Conservation (phyloP, 2,329 filamentous ascomycete genomes). For the Paraphoma chrysanthemicola region DNA sequence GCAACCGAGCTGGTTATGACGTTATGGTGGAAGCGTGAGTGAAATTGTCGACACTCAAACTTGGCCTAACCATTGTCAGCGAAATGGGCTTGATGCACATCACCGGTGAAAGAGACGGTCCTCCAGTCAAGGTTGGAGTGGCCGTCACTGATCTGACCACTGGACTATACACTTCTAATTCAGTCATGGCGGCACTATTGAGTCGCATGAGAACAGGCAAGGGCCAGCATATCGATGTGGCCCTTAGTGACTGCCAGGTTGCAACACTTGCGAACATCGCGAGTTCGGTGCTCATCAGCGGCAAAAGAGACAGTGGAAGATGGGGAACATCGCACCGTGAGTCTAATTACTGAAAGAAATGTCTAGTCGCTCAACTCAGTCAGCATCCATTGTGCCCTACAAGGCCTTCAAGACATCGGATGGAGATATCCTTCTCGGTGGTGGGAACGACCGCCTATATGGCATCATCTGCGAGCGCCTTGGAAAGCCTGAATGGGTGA, state of each 20-base stretch:
- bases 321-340: constrained; percentile 96
- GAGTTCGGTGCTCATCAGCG: constrained; percentile 87
- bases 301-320: constrained; percentile 82
- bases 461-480: constrained; percentile 66
- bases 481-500: constrained; percentile 65
- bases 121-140: constrained; percentile 95
- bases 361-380: too few relatives aligned
- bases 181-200: constrained; percentile 93
- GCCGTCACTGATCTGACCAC: constrained; percentile 97
- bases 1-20: constrained; percentile 89
- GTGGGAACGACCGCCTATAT: constrained; percentile 69
- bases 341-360: constrained; percentile 20
- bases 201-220: constrained; percentile 74
- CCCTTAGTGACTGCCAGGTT: constrained; percentile 92
- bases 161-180: constrained; percentile 92
- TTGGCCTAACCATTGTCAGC: constrained; percentile 36
- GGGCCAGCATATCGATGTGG: constrained; percentile 92
- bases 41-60: neutral
- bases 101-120: constrained; percentile 84
- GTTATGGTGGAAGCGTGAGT: constrained; percentile 92
- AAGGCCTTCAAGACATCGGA: constrained; percentile 75
- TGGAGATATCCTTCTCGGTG: constrained; percentile 69
- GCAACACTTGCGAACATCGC: constrained; percentile 95
- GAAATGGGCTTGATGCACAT: constrained; percentile 99
- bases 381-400: constrained; percentile 97